Percentiles rank a stretch among this genome's conserved stretches.
These are phyloP conservation scores for Fomitopsis schrenkii DNA, from an alignment of 1,284 basidiomycete species.

Conservation along the genomic window DNA sequence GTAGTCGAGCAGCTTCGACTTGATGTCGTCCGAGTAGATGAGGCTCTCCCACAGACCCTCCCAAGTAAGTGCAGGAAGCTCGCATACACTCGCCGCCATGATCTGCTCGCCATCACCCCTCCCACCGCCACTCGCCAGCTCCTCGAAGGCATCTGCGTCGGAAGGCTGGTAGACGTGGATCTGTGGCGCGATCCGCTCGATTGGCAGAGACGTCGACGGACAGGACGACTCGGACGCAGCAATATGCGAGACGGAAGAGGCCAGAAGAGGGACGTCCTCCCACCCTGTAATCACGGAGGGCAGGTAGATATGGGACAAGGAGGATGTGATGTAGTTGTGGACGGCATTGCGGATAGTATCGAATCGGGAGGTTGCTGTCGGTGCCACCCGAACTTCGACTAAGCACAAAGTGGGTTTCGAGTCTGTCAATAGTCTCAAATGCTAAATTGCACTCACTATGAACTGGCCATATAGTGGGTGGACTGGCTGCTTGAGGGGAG, in stretches of 20 bases:
- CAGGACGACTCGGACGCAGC: constrained; percentile 68
- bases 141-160: constrained; percentile 68
- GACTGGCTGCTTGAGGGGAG: constrained; percentile 13
- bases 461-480: constrained; percentile 47
- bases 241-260: constrained; percentile 74
- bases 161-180: constrained; percentile 88
- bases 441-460: constrained; percentile 41
- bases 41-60: constrained; percentile 92
- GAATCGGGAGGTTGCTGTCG: constrained; percentile 63
- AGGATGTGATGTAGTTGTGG: constrained; percentile 52
- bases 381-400: constrained; percentile 83
- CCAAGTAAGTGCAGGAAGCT: constrained; percentile 77
- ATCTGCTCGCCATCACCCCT: constrained; percentile 71
- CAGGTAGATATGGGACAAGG: constrained; percentile 57
- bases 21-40: constrained; percentile 89
- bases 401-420: constrained; percentile 4
- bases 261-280: constrained; percentile 69
- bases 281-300: constrained; percentile 71
- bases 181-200: constrained; percentile 60
- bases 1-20: constrained; percentile 85
- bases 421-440: not conserved
- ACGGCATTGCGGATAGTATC: constrained; percentile 69
- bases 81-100: constrained; percentile 82
- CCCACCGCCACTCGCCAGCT: constrained; percentile 65
- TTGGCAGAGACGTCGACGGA: constrained; percentile 47